Conservation (phyloP, 2,329 filamentous ascomycete genomes). For the Colletotrichum acutatum region DNA sequence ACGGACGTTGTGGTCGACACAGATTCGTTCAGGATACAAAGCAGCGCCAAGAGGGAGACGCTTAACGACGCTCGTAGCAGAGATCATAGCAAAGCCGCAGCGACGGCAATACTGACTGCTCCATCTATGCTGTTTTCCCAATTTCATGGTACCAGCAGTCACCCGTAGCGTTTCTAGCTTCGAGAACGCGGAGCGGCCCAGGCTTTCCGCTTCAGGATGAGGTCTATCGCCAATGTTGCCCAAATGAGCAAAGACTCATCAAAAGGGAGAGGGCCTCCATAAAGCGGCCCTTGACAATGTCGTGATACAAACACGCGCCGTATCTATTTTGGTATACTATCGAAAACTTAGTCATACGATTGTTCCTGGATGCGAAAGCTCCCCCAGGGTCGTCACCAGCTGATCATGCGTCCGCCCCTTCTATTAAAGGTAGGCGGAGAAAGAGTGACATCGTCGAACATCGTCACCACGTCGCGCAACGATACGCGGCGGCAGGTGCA, state of each 20-base stretch:
- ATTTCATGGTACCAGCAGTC: neutral
- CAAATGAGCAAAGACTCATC: neutral
- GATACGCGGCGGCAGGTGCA: neutral
- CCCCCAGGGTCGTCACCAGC: neutral
- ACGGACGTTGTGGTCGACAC: neutral
- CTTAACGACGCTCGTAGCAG: neutral
- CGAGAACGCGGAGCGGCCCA: neutral
- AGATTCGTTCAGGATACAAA: neutral
- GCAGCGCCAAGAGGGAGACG: neutral
- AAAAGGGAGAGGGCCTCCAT: neutral
- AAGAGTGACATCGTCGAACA: neutral
- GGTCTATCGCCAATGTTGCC: neutral
- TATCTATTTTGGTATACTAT: neutral
- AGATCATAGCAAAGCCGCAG: neutral
- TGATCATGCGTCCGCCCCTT: neutral
- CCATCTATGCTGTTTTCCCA: neutral
- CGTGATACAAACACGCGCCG: neutral
- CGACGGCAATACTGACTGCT: neutral
- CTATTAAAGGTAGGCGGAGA: neutral
- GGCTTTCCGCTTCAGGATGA: neutral
- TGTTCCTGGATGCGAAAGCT: neutral
- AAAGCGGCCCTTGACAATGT: neutral
- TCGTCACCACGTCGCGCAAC: constrained; percentile 17
- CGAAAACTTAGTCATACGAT: neutral
- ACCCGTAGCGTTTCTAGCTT: constrained; percentile 13